Percentiles rank a stretch among this genome's conserved stretches.
Conservation (phyloP, 1,139 yeast genomes). For the Pichia sp. region DNA sequence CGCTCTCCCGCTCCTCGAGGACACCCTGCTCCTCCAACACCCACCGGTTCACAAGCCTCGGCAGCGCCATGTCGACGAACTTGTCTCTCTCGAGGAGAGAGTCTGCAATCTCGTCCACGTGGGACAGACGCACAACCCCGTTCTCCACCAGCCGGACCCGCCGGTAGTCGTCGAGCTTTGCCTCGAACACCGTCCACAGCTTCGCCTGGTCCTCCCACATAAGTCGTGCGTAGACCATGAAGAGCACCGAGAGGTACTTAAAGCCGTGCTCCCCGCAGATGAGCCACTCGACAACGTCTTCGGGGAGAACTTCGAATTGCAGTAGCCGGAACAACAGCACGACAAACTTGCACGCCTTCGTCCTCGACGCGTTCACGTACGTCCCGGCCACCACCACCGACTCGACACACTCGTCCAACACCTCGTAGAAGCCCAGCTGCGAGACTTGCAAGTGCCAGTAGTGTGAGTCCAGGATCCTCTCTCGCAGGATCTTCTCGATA, state of each 20-base stretch:
- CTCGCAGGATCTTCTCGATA: conserved; percentile 65
- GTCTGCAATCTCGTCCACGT: conserved; percentile 62
- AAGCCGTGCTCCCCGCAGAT: conserved; percentile 50
- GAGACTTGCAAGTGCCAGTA: conserved; percentile 66
- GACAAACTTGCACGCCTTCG: conserved; percentile 58
- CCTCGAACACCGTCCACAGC: conserved; percentile 50
- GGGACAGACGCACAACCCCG: conserved; percentile 20
- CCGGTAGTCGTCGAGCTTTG: conserved; percentile 49
- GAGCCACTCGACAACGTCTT: conserved; percentile 49
- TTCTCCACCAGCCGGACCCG: conserved; percentile 40
- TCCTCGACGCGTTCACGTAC: conserved; percentile 39
- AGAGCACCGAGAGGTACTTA: conserved; percentile 62
- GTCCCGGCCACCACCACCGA: conserved; percentile 43
- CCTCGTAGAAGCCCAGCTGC: conserved; percentile 51
- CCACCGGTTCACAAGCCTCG: conserved; percentile 44
- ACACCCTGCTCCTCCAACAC: conserved; percentile 39
- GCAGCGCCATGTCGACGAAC: conserved; percentile 57
- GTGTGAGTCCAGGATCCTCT: conserved; percentile 60
- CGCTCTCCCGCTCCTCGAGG: conserved; percentile 39
- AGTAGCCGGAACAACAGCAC: conserved; percentile 58
- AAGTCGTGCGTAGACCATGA: conserved; percentile 55
- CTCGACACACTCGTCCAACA: conserved; percentile 37
- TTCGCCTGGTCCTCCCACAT: conserved; percentile 39
- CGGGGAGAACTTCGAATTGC: conserved; percentile 53
- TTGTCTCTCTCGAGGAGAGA: conserved; percentile 44